Evolutionary conservation across 805 yeast species (phyloP), one percentile per base, ranked within the genome.

Genomic region (Candida tallmaniae): DNA sequence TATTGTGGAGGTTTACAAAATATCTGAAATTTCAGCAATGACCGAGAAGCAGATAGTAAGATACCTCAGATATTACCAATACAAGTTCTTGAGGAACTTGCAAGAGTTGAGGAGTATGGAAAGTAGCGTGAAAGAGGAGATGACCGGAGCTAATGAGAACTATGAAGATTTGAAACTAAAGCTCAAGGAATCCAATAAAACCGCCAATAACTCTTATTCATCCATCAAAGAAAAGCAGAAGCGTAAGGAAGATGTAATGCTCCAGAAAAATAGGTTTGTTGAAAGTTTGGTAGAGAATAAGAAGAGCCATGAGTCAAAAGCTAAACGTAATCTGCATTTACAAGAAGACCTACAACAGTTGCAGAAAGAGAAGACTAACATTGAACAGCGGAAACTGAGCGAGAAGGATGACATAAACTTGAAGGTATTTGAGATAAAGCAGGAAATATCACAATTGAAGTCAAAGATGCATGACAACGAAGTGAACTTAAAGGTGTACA

Each of bases 221-320:
- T n/a, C n/a, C 5, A 30, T 42, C 10, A 42, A 42, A 30, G 46
- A 42, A 28, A 30, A 42, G 15, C 36, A 34, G 17, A 39, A 38
- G 27, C 18, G 20, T 23, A 42, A 42, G 23, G 44, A 39, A 31
- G 49, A 54, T 19, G 52, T 65, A 18, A 48, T 58, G 18, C 58
- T 60, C 13, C 40, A 48, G 46, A 22, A 61, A 59, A 45, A 48
- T 58, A 28, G 62, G 61, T 41, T 46, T 56, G 17, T 27, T 44
- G 23, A 45, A 41, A 28, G 57, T 55, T 33, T 29, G 58, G 21
- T 48, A 50, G 38, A 35, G 46, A 10, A 34, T 45, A 12, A 47
- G 50, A 20, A 42, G 40, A 23, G 38, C 53, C 3, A 41, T 43
- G 46, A 42, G 15, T 47, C 50, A 17, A 60, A 60, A 37, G 41